Base-by-base conservation (phyloP, 2,329 filamentous ascomycete genomes). In the Helminthosporium solani region DNA sequence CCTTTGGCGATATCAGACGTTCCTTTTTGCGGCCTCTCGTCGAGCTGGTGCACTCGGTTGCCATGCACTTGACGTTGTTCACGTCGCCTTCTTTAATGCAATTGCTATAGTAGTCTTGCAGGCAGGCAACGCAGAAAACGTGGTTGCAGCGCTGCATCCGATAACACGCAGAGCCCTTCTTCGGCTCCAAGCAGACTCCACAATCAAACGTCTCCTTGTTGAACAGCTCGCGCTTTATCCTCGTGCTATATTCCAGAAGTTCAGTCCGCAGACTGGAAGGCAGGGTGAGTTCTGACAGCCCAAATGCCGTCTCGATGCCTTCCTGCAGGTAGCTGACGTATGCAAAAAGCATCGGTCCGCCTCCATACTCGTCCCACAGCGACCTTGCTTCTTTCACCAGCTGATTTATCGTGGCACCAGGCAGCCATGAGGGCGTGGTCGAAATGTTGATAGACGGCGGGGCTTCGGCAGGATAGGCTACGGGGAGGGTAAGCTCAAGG, bases 51-150 rank as follows among this genome's bases (percentile, higher is more conserved):
- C 94, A 99, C 46, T 82, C 81, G 0, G 90, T 89, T 11, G 85
- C 80, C 23, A 95, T 76, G 62, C 94, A 99, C 52, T 85, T 86
- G 23, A 99, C 85, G 7, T 82, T 81, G 39, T 83, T 78, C 15
- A 99, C 76, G 59, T 95, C 86, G 1, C 94, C 94, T 63, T 95
- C 88, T 0, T 77, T 83, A 59, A 99, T 96, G 55, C 89, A 90
- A 53, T 84, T 85, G 57, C 86, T 89, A 77, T 95, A 97, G 58
- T 92, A 96, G 58, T 92, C 89, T 52, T 88, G 86, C 2, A 99
- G 76, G 63, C 94, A 99, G n/a, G 82, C 71, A 15, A 86, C 74
- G 68, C 94, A 99, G 64, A 97, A 99, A 30, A 97, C 90, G 66
- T 99, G 92, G 0, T 83, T 84, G 68, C 94, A 99, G 47, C 86